Percentiles rank a stretch among this genome's conserved stretches.
phyloP scores from a whole-genome alignment of 805 yeast genomes.

The Myxozyma neotropica region DNA sequence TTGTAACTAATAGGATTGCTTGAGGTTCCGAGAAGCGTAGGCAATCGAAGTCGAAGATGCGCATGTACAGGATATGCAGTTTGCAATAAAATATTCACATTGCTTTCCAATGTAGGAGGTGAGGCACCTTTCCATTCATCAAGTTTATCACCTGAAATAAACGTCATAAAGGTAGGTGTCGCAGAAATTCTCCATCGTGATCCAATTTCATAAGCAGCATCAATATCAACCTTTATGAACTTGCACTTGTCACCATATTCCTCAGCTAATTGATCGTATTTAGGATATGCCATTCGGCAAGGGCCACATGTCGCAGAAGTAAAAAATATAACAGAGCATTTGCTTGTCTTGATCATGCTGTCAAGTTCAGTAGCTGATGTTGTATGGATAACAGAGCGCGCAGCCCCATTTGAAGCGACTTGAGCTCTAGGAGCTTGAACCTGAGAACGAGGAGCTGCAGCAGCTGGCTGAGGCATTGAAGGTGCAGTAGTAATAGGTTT shows the following conservation, averaged over 20 bases:
- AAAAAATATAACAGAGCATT: slow-evolving; percentile 32
- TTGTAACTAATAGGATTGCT: slow-evolving; percentile 20
- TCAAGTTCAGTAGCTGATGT: slow-evolving; percentile 28
- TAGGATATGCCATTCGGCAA: slow-evolving; percentile 35
- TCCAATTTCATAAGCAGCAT: slow-evolving; percentile 28
- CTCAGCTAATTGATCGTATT: slow-evolving; percentile 34
- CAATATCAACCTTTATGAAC: slow-evolving; percentile 36
- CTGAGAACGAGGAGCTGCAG: background rate
- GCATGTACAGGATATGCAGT: slow-evolving; percentile 34
- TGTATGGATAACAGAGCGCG: slow-evolving; percentile 18
- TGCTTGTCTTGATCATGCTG: slow-evolving; percentile 13
- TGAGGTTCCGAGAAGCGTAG: slow-evolving; percentile 22
- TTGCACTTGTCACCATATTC: slow-evolving; percentile 16
- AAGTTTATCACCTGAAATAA: slow-evolving; percentile 27
- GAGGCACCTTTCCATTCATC: slow-evolving; percentile 38
- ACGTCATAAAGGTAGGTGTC: slow-evolving; percentile 37
- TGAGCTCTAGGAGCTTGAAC: background rate
- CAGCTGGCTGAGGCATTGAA: slow-evolving; percentile 1
- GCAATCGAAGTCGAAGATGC: slow-evolving; percentile 26
- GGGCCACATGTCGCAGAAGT: slow-evolving; percentile 37
- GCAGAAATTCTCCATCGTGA: slow-evolving; percentile 32
- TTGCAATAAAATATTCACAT: slow-evolving; percentile 26
- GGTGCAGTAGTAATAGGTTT: slow-evolving; percentile 38
- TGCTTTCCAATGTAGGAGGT: slow-evolving; percentile 31
- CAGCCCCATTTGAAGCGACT: background rate